These are phyloP conservation scores for Suillus spraguei DNA, from an alignment of 768 basidiomycete species.

Conservation along the genomic window DNA sequence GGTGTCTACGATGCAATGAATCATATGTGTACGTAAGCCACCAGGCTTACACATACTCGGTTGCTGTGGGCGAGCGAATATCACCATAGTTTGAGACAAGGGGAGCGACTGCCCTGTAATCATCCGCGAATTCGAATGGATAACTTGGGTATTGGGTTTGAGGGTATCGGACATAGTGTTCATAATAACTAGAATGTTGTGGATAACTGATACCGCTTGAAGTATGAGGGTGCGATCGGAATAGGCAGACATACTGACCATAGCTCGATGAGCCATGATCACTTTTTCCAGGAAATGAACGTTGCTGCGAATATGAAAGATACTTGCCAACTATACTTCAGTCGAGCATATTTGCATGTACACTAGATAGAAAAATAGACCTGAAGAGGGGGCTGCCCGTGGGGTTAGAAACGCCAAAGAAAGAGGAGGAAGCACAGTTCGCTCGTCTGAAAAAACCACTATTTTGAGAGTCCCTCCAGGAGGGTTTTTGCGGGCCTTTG, in stretches of 20 bases:
- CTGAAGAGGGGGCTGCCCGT: constrained; percentile 90
- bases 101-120: constrained; percentile 39
- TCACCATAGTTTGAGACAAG: constrained; percentile 40
- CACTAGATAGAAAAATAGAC: constrained; percentile 69
- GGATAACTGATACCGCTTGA: constrained; percentile 37
- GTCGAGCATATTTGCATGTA: constrained; percentile 59
- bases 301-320: constrained; percentile 64
- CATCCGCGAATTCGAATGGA: constrained; percentile 43
- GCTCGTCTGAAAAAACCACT: constrained; percentile 73
- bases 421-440: constrained; percentile 86
- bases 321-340: constrained; percentile 58
- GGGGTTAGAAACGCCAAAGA: constrained; percentile 84
- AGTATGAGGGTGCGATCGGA: constrained; percentile 9
- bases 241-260: constrained; percentile 41
- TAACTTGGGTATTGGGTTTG: constrained; percentile 46
- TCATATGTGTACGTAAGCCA: too few species aligned
- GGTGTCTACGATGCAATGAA: too few species aligned
- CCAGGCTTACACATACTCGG: too few species aligned
- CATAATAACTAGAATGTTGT: constrained; percentile 53
- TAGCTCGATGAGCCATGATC: constrained; percentile 57
- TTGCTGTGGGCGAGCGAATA: constrained; percentile 67
- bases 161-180: constrained; percentile 56
- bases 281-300: constrained; percentile 61
- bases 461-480: constrained; percentile 63
- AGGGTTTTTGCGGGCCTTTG: constrained; percentile 64